phyloP scores from a whole-genome alignment of 2,329 filamentous ascomycete species.

The Bipolaris sorokiniana region DNA sequence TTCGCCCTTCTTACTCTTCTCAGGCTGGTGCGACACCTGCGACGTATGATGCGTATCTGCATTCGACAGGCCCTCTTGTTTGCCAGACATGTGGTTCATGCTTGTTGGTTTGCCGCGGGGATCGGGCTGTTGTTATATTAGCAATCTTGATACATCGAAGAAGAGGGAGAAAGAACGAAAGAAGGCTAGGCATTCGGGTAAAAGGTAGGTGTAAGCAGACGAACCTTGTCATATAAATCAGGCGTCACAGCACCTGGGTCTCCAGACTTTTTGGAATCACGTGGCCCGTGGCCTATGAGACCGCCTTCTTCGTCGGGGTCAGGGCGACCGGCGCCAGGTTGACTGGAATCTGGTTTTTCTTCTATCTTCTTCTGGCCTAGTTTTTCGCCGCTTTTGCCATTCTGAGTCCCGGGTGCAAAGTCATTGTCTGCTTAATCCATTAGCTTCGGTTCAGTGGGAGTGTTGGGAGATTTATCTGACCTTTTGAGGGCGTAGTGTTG shows the following conservation, averaged over 20 bases:
- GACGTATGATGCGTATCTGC: slow-evolving; percentile 59
- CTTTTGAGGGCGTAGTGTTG: neutral
- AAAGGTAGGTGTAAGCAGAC: neutral
- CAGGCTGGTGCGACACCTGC: slow-evolving; percentile 51
- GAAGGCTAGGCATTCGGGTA: too few species aligned
- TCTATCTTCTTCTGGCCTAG: neutral
- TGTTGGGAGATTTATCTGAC: too few species aligned
- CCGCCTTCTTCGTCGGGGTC: neutral
- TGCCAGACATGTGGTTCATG: slow-evolving; percentile 54
- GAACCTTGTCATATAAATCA: slow-evolving; percentile 38
- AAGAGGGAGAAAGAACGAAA: too few species aligned
- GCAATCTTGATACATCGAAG: too few species aligned
- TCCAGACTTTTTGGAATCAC: neutral
- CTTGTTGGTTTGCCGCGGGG: slow-evolving; percentile 36
- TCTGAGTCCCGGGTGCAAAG: neutral
- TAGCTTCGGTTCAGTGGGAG: neutral
- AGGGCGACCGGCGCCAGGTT: slow-evolving; percentile 5
- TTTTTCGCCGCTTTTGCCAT: slow-evolving; percentile 4
- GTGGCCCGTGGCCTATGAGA: neutral
- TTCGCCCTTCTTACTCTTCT: slow-evolving; percentile 63
- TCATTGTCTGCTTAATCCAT: neutral
- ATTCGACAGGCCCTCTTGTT: slow-evolving; percentile 61
- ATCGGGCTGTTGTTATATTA: slow-evolving; percentile 34
- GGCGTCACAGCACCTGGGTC: slow-evolving; percentile 22
- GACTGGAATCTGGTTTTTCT: neutral